Base-by-base conservation (phyloP, 768 basidiomycete genomes). In the Leccinum sublutescens region DNA sequence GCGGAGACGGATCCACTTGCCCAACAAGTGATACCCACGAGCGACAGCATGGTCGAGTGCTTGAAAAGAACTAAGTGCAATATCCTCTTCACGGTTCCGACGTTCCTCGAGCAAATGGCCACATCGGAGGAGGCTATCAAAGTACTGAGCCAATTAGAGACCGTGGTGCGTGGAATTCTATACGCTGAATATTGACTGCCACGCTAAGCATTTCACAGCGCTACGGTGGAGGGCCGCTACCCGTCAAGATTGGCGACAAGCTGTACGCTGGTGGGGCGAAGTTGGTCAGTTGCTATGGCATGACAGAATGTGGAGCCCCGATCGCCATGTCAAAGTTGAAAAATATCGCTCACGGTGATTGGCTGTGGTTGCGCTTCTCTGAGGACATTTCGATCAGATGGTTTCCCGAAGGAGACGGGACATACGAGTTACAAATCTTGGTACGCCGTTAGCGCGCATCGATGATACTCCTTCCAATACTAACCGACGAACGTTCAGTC, bases 201-300 rank as follows among this genome's bases (percentile, higher is more conserved):
- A 12, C 3, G 25, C 49, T 56, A 19, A 55, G 1, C 4, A 1
- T 54, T 1, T 29, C n/a, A 23, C 25, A 80, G 79, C 7, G 64
- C 0, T 79, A 65, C 49, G 76, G 72, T 11, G 78, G 79, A n/a
- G 78, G 76, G 0, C 74, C 78, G 9, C 51, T 80, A 5, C 71
- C 75, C 12, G 62, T 72, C 54, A 67, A 65, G 3, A 61, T 71
- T 1, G 79, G 78, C 0, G 73, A 80, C n/a, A 52, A 52, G 15
- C 43, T 80, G 21, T 63, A 64, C 4, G 60, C 65, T 17, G 63
- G 70, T n/a, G 78, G 78, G 0, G 74, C 79, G 4, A 58, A 62
- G 3, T 49, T 80, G 1, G 50, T 59, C 7, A 67, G 65, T 4
- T 59, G 73, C 23, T 82, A 77, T 54, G 80, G 78, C 29, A 62